Percentiles rank a stretch among this genome's conserved stretches.
Evolutionary conservation across 139 green algal genomes (phyloP).

Genomic region (Tetratostichococcus sp.): DNA sequence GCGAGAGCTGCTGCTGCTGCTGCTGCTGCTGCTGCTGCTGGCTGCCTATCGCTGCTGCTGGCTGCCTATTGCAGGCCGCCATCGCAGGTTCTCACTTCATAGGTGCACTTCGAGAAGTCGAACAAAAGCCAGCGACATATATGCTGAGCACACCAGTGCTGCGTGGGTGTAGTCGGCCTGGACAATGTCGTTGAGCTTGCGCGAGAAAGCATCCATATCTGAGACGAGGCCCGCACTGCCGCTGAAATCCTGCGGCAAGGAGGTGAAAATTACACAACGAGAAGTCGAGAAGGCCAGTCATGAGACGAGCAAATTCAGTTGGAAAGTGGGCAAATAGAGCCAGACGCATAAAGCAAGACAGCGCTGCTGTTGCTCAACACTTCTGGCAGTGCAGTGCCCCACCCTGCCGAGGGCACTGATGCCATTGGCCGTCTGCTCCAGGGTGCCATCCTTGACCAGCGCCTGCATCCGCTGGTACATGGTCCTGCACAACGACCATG

Average conservation of each 20-base stretch:
- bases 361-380: too few relatives aligned
- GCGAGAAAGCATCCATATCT: slow-evolving; percentile 68
- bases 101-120: too few relatives aligned
- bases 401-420: neutral
- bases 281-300: too few relatives aligned
- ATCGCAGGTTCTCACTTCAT: too few relatives aligned
- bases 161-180: slow-evolving; percentile 46
- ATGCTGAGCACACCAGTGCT: slow-evolving; percentile 22
- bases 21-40: too few relatives aligned
- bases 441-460: slow-evolving; percentile 26
- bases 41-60: too few relatives aligned
- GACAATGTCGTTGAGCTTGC: slow-evolving; percentile 58
- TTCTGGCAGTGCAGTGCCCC: neutral
- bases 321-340: too few relatives aligned
- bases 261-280: neutral
- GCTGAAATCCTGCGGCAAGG: neutral
- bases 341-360: too few relatives aligned
- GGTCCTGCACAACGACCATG: neutral
- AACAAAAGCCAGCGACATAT: too few relatives aligned
- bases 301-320: too few relatives aligned
- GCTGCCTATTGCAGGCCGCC: too few relatives aligned
- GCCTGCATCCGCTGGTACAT: slow-evolving; percentile 37
- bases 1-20: too few relatives aligned
- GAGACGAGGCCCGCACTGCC: slow-evolving; percentile 19
- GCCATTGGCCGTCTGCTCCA: neutral